phyloP scores from a whole-genome alignment of 202 grass and related monocot genomes.

The Miscanthus sacchariflorus region DNA sequence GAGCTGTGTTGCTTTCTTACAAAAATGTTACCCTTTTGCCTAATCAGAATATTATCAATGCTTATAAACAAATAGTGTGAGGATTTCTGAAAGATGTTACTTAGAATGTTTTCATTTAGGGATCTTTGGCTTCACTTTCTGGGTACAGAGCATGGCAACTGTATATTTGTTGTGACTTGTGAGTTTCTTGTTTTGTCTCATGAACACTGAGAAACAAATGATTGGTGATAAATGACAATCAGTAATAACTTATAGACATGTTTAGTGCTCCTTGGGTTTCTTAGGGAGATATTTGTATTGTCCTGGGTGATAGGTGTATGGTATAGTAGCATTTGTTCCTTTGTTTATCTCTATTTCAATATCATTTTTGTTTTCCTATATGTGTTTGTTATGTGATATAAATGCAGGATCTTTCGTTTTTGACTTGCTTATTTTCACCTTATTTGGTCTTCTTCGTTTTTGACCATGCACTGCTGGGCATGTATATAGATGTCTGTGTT shows the following conservation, averaged over 20 bases:
- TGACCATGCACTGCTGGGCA: background rate
- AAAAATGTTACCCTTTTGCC: background rate
- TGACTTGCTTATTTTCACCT: background rate
- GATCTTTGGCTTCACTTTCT: too few relatives aligned
- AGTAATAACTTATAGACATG: background rate
- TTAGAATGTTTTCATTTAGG: background rate
- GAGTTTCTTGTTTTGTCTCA: conserved; percentile 10
- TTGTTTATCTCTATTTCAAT: background rate
- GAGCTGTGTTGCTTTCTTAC: background rate
- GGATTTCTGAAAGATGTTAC: background rate
- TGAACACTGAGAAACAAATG: background rate
- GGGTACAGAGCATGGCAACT: background rate
- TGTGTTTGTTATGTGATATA: background rate
- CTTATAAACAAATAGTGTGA: background rate
- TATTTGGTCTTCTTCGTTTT: background rate
- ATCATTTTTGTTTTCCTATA: background rate
- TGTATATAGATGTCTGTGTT: background rate
- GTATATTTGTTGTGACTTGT: background rate
- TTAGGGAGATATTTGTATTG: background rate
- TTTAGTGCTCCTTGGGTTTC: background rate
- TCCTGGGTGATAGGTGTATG: background rate
- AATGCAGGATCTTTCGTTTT: background rate
- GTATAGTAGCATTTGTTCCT: background rate
- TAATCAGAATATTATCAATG: background rate
- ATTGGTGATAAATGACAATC: background rate